phyloP scores from a whole-genome alignment of 1,139 yeast genomes.

The Yamadazyma jaroonii region DNA sequence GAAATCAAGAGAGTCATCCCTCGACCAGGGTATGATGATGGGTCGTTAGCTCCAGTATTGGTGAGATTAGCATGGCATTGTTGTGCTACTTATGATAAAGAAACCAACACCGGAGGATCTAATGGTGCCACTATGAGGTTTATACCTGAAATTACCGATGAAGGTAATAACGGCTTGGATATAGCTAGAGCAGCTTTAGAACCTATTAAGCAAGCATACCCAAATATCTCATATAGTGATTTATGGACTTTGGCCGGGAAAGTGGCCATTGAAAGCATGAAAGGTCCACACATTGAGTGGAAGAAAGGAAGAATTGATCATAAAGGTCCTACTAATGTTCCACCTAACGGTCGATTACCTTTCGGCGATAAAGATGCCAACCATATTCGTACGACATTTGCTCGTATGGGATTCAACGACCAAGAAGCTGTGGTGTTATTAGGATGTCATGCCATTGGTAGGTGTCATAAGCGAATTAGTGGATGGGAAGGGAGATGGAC shows the following conservation, averaged over 20 bases:
- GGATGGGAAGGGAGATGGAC: conserved; percentile 49
- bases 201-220: conserved; percentile 53
- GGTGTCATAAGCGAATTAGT: conserved; percentile 54
- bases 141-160: conserved; percentile 45
- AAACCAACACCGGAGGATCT: conserved; percentile 60
- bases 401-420: conserved; percentile 60
- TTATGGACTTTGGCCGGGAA: conserved; percentile 67
- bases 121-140: conserved; percentile 68
- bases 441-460: conserved; percentile 66
- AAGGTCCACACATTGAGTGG: conserved; percentile 61
- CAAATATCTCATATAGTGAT: conserved; percentile 63
- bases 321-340: conserved; percentile 46
- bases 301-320: conserved; percentile 63
- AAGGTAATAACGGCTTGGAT: conserved; percentile 60
- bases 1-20: conserved; percentile 14
- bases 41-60: conserved; percentile 62
- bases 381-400: conserved; percentile 54
- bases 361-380: conserved; percentile 51
- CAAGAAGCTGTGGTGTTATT: conserved; percentile 61
- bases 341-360: conserved; percentile 64
- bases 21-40: conserved; percentile 46
- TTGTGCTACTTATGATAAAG: conserved; percentile 60
- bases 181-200: conserved; percentile 55
- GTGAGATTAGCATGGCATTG: conserved; percentile 72
- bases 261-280: conserved; percentile 58